These are phyloP conservation scores for Cercophora scortea DNA, from an alignment of 495 filamentous ascomycete genomes.

Conservation along the genomic window DNA sequence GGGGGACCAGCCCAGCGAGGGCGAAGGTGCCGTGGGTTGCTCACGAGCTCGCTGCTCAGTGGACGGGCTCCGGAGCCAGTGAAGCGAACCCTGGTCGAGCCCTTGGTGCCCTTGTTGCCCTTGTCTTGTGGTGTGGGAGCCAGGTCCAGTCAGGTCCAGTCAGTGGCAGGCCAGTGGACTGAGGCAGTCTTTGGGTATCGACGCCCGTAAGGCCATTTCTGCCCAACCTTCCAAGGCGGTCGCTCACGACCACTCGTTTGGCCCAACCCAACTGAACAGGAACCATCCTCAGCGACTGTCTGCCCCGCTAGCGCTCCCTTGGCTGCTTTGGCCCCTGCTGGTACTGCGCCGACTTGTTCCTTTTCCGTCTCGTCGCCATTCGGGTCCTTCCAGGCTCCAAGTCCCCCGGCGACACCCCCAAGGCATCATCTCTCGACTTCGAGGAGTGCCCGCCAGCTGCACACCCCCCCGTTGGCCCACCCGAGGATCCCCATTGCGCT, in stretches of 20 bases:
- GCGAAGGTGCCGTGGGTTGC: not conserved
- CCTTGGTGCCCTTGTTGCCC: constrained; percentile 14
- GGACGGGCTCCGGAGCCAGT: too few relatives aligned
- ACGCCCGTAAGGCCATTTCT: constrained; percentile 25
- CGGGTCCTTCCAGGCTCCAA: not conserved
- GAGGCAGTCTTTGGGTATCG: constrained; percentile 24
- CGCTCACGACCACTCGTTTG: constrained; percentile 21
- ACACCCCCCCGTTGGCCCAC: too few relatives aligned
- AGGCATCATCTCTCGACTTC: too few relatives aligned
- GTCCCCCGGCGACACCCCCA: too few relatives aligned
- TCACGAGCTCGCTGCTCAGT: constrained; percentile 13
- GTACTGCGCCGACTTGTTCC: constrained; percentile 8
- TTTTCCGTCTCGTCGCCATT: not conserved
- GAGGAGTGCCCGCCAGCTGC: too few relatives aligned
- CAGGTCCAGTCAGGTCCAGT: constrained; percentile 13
- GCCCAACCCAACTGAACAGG: constrained; percentile 19
- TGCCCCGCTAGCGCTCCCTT: not conserved
- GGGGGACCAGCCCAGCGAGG: constrained; percentile 1
- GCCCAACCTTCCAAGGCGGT: constrained; percentile 29
- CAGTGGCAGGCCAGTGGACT: constrained; percentile 21
- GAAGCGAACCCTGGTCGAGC: constrained; percentile 12
- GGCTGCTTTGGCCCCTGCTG: not conserved
- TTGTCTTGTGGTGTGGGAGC: constrained; percentile 19
- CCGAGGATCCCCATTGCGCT: too few relatives aligned
- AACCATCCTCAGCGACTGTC: constrained; percentile 5